A percentile compares a stretch with the other conserved stretches of the same genome.
Conservation (phyloP, 78 protist species). For the Chrysochromulina tobinii region DNA sequence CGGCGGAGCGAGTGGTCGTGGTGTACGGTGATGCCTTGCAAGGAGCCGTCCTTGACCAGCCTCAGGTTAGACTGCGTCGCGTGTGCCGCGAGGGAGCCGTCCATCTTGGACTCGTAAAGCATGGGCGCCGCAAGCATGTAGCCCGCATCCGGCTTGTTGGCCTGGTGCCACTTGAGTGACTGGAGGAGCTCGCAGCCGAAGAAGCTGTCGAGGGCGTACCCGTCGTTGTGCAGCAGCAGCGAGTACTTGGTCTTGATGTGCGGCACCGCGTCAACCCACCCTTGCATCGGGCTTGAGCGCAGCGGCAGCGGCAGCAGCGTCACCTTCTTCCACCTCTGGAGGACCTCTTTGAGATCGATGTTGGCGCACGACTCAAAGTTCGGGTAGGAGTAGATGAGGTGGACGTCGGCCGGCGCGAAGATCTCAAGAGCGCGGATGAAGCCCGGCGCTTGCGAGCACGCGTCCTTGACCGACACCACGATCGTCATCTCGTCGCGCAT, state of each 20-base stretch:
- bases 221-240: slow-evolving; percentile 38
- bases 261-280: slow-evolving; percentile 25
- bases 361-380: neutral
- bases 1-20: slow-evolving; percentile 7
- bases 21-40: neutral
- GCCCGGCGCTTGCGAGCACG: slow-evolving; percentile 9
- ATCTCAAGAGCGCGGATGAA: neutral
- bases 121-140: slow-evolving; percentile 6
- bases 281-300: slow-evolving; percentile 8
- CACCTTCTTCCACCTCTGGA: neutral
- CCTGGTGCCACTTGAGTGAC: neutral
- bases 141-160: neutral
- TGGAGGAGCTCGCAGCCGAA: slow-evolving; percentile 11
- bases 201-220: slow-evolving; percentile 23
- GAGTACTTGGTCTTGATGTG: slow-evolving; percentile 29
- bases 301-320: neutral
- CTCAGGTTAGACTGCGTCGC: slow-evolving; percentile 35
- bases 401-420: neutral
- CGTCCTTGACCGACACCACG: slow-evolving; percentile 8
- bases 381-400: slow-evolving; percentile 9
- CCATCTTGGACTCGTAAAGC: slow-evolving; percentile 12
- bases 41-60: neutral
- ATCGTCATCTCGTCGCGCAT: neutral
- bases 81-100: slow-evolving; percentile 37
- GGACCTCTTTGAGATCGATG: neutral